Conservation (phyloP, 371 early-diverging fungal genomes). For the Mortierella sp. region DNA sequence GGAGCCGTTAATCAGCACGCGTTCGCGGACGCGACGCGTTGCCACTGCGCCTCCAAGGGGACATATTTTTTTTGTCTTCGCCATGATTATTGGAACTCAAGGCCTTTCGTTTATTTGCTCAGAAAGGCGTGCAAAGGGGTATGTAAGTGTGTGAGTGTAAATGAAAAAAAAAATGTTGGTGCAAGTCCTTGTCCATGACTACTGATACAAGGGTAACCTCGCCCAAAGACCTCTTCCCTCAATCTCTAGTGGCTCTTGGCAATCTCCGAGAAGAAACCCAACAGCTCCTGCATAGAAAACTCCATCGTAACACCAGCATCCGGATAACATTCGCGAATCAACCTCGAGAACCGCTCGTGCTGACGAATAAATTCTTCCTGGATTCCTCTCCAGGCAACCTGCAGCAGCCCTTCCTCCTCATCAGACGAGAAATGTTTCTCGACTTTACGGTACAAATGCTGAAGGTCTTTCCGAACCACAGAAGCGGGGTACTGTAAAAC, state of each 20-base stretch:
- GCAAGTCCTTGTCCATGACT: neutral
- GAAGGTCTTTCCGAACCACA: slow-evolving; percentile 86
- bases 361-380: slow-evolving; percentile 90
- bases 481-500: slow-evolving; percentile 87
- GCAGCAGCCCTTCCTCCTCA: slow-evolving; percentile 85
- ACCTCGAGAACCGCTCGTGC: slow-evolving; percentile 83
- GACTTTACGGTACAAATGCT: slow-evolving; percentile 88
- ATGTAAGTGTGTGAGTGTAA: neutral
- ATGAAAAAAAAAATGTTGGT: neutral
- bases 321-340: slow-evolving; percentile 89
- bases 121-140: neutral
- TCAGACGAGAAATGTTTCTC: slow-evolving; percentile 89
- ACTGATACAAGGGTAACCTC: neutral
- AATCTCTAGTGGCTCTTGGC: slow-evolving; percentile 61
- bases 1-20: too few species aligned
- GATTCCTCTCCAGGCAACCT: slow-evolving; percentile 93
- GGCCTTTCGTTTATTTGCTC: neutral
- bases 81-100: too few species aligned
- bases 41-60: too few species aligned
- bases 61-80: too few species aligned
- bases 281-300: slow-evolving; percentile 90
- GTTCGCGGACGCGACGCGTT: too few species aligned
- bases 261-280: slow-evolving; percentile 75
- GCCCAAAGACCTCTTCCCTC: neutral
- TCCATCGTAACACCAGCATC: slow-evolving; percentile 87